Conservation (phyloP, 805 yeast species). For the Lipomyces spencermartinsiae region DNA sequence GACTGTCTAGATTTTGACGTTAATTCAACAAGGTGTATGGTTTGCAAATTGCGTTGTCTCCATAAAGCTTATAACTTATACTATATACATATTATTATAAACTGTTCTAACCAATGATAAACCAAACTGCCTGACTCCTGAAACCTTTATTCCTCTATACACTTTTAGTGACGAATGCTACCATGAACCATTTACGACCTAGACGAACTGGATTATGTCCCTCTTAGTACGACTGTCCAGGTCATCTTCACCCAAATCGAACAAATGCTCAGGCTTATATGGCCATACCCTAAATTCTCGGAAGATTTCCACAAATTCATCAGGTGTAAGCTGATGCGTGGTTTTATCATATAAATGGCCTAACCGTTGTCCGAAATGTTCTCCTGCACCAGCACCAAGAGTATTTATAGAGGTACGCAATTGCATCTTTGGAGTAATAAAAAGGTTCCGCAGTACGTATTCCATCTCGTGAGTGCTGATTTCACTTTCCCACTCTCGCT, state of each 20-base stretch:
- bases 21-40: not conserved
- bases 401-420: conserved; percentile 55
- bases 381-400: conserved; percentile 80
- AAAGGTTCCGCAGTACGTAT: conserved; percentile 66
- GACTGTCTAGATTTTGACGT: conserved; percentile 4
- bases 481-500: conserved; percentile 44
- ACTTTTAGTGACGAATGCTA: not conserved
- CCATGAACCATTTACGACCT: not conserved
- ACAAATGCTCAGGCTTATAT: conserved; percentile 69
- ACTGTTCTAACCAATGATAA: not conserved
- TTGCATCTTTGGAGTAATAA: conserved; percentile 56
- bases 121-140: not conserved
- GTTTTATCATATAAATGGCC: conserved; percentile 52
- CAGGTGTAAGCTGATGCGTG: conserved; percentile 57
- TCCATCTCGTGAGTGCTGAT: conserved; percentile 65
- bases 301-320: conserved; percentile 62
- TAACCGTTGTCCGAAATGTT: conserved; percentile 45
- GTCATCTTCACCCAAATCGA: conserved; percentile 52
- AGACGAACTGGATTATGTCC: not conserved
- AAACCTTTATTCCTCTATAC: not conserved
- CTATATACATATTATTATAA: not conserved
- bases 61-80: not conserved
- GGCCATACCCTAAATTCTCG: conserved; percentile 76
- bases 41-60: not conserved
- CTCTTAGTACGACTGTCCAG: not conserved